A percentile compares a stretch with the other conserved stretches of the same genome.
Evolutionary conservation across 352 stramenopile species (phyloP).

Genomic region (Globisporangium alternatum): DNA sequence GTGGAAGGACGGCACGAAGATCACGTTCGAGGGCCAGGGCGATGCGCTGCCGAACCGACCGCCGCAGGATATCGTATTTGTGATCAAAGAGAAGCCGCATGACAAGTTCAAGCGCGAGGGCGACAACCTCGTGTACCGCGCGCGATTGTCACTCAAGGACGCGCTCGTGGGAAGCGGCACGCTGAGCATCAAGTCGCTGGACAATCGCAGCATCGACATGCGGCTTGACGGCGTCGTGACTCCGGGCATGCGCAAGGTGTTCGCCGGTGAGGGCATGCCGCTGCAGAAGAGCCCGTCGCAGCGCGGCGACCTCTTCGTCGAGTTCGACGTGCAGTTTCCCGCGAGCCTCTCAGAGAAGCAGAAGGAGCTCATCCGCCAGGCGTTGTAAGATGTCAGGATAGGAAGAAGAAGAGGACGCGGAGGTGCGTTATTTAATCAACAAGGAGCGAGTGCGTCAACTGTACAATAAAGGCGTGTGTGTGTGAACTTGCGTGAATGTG

Average conservation of each 20-base stretch:
- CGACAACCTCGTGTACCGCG: conserved; percentile 93
- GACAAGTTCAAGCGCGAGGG: conserved; percentile 92
- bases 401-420: not conserved
- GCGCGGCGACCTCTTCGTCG: conserved; percentile 94
- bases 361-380: conserved; percentile 70
- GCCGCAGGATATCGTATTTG: conserved; percentile 94
- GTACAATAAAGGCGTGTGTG: not conserved
- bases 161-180: conserved; percentile 91
- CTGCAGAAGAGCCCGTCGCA: conserved; percentile 71
- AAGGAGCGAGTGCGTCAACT: not conserved
- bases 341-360: conserved; percentile 78
- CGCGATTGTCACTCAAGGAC: conserved; percentile 95
- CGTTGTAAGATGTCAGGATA: conserved; percentile 37
- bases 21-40: conserved; percentile 94
- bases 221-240: conserved; percentile 90
- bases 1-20: conserved; percentile 95
- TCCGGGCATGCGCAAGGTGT: conserved; percentile 89
- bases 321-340: conserved; percentile 97
- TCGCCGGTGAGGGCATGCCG: conserved; percentile 96
- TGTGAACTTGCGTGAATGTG: not conserved
- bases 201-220: conserved; percentile 90
- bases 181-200: conserved; percentile 91
- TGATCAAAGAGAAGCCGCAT: conserved; percentile 91
- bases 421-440: conserved; percentile 9
- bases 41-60: conserved; percentile 89